Evolutionary conservation across 129 eudicot species (phyloP).

Genomic region (Solidago caesia): DNA sequence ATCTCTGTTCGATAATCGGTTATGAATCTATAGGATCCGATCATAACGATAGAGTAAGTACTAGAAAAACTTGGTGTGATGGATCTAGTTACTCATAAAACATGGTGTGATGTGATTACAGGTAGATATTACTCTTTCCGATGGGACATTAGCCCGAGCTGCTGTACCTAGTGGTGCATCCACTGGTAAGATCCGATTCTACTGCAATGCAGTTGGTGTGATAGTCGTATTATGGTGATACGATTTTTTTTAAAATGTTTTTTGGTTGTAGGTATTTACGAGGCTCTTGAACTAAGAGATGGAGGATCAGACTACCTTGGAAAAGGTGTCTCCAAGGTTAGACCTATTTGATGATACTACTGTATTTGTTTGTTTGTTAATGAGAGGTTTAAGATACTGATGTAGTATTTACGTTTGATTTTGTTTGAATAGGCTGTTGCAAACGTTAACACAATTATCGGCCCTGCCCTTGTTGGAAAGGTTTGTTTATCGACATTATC

Average conservation of each 20-base stretch:
- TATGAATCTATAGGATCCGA: too few relatives aligned
- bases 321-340: constrained; percentile 92
- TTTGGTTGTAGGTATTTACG: constrained; percentile 62
- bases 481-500: constrained; percentile 39
- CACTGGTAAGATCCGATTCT: constrained; percentile 60
- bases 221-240: neutral
- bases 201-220: neutral
- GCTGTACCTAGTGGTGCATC: constrained; percentile 99
- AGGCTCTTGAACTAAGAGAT: constrained; percentile 95
- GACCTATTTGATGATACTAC: neutral
- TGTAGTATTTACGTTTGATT: neutral
- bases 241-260: neutral
- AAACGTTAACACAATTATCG: constrained; percentile 82
- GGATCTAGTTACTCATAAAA: neutral
- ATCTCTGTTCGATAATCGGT: too few relatives aligned
- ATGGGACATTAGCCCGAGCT: constrained; percentile 76
- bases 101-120: constrained; percentile 18
- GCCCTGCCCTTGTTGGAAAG: constrained; percentile 94
- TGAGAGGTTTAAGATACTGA: constrained; percentile 15
- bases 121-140: constrained; percentile 72
- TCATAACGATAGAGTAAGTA: too few relatives aligned
- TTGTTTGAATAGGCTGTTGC: constrained; percentile 63
- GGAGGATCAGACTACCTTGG: constrained; percentile 98
- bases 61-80: too few relatives aligned
- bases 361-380: neutral